Evolutionary conservation across 139 green algal genomes (phyloP), one percentile per base, ranked within the genome.

Genomic region (Ettlia oleoabundans): DNA sequence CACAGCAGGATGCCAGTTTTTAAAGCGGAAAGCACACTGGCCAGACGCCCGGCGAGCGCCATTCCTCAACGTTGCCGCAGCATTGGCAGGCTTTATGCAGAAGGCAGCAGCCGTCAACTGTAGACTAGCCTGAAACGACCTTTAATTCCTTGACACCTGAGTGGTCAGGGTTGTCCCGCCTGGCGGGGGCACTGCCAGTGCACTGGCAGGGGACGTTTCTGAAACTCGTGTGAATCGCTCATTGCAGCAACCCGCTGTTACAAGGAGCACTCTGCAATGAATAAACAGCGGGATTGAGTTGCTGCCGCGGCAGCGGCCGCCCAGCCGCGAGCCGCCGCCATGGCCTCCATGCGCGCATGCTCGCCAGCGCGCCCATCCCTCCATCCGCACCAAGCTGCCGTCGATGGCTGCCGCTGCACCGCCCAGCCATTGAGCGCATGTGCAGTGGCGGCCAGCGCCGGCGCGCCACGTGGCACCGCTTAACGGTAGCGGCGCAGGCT

Each of bases 401-500:
- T 42, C 43, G 68, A 28, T 28, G 40, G 37, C 41, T 22, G 33
- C 41, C 41, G 38, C 61, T 33, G 52, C n/a, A 26, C 47, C 10
- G 47, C 47, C 10, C 47, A 15, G 13, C 47, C 47, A 58, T 15
- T 24, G 15, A 58, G 15, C 47, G 47, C 13, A 15, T 15, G 10
- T 58, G 47, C 47, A 24, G 47, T 15, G 10, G 47, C 10, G 13
- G 47, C n/a, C 47, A 58, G 47, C 47, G 32, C 51, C 63, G 30
- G 26, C 21, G 38, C 38, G 41, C 26, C 42, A 21, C 47, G 47
- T 52, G n/a, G n/a, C n/a, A n/a, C n/a, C 55, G 51, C 51, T 90
- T 95, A 99, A 67, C 97, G 94, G 92, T 98, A 99, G 81, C 97
- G 94, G 74, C 91, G 89, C 82, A 99, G 92, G 41, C 88, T 95